Conservation (phyloP, 371 early-diverging fungal genomes). For the Mortierella sp. region DNA sequence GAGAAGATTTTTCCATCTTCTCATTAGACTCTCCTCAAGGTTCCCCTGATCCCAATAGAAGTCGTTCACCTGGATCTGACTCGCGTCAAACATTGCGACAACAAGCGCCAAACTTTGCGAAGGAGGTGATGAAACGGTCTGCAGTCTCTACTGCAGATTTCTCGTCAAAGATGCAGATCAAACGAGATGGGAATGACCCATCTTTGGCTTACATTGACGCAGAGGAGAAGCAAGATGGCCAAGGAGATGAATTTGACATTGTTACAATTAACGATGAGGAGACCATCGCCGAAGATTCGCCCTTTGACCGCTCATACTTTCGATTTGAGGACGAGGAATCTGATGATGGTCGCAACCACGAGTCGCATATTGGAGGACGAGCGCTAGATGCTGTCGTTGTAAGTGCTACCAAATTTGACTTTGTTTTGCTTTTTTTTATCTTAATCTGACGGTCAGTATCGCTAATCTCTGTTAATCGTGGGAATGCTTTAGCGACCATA, state of each 20-base stretch:
- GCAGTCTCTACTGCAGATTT: slow-evolving; percentile 23
- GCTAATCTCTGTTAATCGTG: too few relatives aligned
- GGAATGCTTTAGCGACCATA: slow-evolving; percentile 73
- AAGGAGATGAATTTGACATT: slow-evolving; percentile 3
- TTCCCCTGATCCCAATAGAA: slow-evolving; percentile 9
- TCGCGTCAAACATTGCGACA: slow-evolving; percentile 24
- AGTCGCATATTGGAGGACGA: slow-evolving; percentile 80
- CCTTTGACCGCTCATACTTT: slow-evolving; percentile 45
- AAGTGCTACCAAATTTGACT: slow-evolving; percentile 22
- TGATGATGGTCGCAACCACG: slow-evolving; percentile 59
- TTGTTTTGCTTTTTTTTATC: neutral
- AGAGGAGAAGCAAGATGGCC: slow-evolving; percentile 8
- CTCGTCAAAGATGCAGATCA: slow-evolving; percentile 35
- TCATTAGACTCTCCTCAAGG: slow-evolving; percentile 59
- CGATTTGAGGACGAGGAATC: slow-evolving; percentile 37
- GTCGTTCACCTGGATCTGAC: slow-evolving; percentile 10
- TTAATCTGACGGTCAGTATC: neutral
- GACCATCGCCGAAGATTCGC: slow-evolving; percentile 23
- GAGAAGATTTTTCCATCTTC: slow-evolving; percentile 88
- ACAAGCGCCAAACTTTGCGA: slow-evolving; percentile 50
- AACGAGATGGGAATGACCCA: slow-evolving; percentile 10
- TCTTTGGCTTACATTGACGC: neutral
- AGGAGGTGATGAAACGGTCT: slow-evolving; percentile 44
- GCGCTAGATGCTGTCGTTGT: slow-evolving; percentile 84
- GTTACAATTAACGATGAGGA: slow-evolving; percentile 14